Percentiles rank a stretch among this genome's conserved stretches.
These are phyloP conservation scores for Xylogone sp. DNA, from an alignment of 2,329 filamentous ascomycete genomes.

Conservation along the genomic window DNA sequence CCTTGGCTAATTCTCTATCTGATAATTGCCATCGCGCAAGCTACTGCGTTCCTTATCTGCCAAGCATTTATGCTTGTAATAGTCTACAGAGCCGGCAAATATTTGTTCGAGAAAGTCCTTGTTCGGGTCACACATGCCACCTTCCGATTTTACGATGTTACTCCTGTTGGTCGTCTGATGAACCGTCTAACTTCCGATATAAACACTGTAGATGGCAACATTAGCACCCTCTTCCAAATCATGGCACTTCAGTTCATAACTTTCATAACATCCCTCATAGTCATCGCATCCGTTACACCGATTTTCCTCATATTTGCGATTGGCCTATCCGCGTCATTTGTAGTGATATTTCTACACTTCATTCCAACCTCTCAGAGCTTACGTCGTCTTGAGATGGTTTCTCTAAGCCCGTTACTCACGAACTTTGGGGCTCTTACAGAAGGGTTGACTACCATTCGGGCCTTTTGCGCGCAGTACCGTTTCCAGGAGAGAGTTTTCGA, in stretches of 20 bases:
- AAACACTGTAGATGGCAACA: slow-evolving; percentile 82
- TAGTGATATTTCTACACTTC: slow-evolving; percentile 72
- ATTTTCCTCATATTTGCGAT: slow-evolving; percentile 71
- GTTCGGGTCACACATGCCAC: slow-evolving; percentile 71
- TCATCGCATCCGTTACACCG: slow-evolving; percentile 78
- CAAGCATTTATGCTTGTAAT: slow-evolving; percentile 71
- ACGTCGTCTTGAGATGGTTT: slow-evolving; percentile 83
- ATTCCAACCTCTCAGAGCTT: slow-evolving; percentile 80
- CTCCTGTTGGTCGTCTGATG: slow-evolving; percentile 85
- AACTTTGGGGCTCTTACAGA: slow-evolving; percentile 88
- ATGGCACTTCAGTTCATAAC: slow-evolving; percentile 69
- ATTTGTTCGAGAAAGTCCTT: slow-evolving; percentile 71
- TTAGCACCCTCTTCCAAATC: slow-evolving; percentile 67
- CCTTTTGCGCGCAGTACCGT: slow-evolving; percentile 72
- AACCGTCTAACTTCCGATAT: slow-evolving; percentile 90
- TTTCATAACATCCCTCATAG: slow-evolving; percentile 68
- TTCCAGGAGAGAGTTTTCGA: slow-evolving; percentile 78
- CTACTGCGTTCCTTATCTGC: slow-evolving; percentile 55
- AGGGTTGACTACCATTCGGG: slow-evolving; percentile 80
- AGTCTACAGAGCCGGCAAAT: slow-evolving; percentile 72
- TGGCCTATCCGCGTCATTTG: slow-evolving; percentile 62
- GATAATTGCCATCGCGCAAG: slow-evolving; percentile 57
- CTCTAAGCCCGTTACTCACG: slow-evolving; percentile 81
- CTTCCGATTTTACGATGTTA: slow-evolving; percentile 89
- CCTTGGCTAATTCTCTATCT: slow-evolving; percentile 75